Percentiles rank a stretch among this genome's conserved stretches.
Evolutionary conservation across 805 yeast species (phyloP).

Genomic region (Kazachstania martiniae): DNA sequence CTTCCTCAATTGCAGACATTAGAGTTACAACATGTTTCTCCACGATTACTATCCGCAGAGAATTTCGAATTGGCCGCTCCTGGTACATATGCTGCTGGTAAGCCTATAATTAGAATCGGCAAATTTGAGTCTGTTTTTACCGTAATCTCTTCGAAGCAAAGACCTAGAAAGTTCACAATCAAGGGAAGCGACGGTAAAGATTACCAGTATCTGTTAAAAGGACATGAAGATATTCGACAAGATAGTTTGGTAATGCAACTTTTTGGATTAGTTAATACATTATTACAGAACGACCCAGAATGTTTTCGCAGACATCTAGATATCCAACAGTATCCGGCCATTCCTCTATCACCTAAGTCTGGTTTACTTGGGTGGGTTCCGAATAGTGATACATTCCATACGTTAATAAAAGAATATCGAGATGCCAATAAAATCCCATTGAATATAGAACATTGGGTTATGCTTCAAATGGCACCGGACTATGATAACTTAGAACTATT

Average conservation of each 20-base stretch:
- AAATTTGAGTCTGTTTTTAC: slow-evolving; percentile 74
- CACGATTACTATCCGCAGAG: slow-evolving; percentile 66
- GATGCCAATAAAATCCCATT: slow-evolving; percentile 81
- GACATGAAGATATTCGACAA: slow-evolving; percentile 96
- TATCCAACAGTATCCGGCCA: slow-evolving; percentile 85
- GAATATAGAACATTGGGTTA: slow-evolving; percentile 88
- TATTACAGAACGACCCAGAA: slow-evolving; percentile 82
- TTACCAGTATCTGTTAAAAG: slow-evolving; percentile 74
- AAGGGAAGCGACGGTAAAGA: slow-evolving; percentile 88
- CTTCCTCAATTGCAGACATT: slow-evolving; percentile 76
- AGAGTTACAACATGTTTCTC: slow-evolving; percentile 90
- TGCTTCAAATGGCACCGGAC: slow-evolving; percentile 96
- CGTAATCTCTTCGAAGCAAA: slow-evolving; percentile 88
- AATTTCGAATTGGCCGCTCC: slow-evolving; percentile 86
- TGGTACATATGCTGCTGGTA: slow-evolving; percentile 83
- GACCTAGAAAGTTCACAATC: slow-evolving; percentile 77
- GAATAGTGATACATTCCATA: slow-evolving; percentile 93
- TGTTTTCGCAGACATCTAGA: slow-evolving; percentile 93
- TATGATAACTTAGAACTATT: slow-evolving; percentile 80
- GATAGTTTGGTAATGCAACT: slow-evolving; percentile 96
- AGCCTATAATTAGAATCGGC: slow-evolving; percentile 60
- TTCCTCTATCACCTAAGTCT: slow-evolving; percentile 93
- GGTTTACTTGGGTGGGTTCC: slow-evolving; percentile 97
- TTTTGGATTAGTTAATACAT: slow-evolving; percentile 88
- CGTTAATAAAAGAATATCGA: slow-evolving; percentile 81